A percentile compares a stretch with the other conserved stretches of the same genome.
Conservation (phyloP, 768 basidiomycete species). For the Jaapia argillacea region DNA sequence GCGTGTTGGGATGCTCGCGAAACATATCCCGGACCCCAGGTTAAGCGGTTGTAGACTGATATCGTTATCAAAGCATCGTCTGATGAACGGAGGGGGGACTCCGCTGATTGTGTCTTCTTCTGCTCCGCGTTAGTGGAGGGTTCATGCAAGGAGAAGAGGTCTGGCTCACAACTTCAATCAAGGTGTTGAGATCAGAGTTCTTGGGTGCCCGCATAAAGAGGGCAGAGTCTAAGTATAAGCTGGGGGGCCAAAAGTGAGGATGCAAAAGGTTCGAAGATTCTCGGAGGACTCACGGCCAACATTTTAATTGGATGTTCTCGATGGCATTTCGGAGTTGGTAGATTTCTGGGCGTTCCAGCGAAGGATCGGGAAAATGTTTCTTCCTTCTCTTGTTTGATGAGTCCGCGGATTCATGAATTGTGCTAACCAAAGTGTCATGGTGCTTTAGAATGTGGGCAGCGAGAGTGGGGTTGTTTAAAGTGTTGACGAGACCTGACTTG, state of each 20-base stretch:
- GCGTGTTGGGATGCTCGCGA: slow-evolving; percentile 60
- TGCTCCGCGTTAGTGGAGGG: not conserved
- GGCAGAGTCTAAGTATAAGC: slow-evolving; percentile 41
- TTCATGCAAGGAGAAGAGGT: not conserved
- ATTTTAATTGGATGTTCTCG: slow-evolving; percentile 39
- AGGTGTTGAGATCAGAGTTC: slow-evolving; percentile 56
- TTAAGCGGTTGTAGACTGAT: slow-evolving; percentile 48
- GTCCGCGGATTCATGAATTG: slow-evolving; percentile 25
- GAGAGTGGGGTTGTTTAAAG: slow-evolving; percentile 45
- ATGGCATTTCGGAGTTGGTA: slow-evolving; percentile 37
- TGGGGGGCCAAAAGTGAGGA: slow-evolving; percentile 15
- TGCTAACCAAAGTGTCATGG: slow-evolving; percentile 37
- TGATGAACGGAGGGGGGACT: not conserved
- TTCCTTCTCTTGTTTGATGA: slow-evolving; percentile 25
- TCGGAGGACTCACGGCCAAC: slow-evolving; percentile 46
- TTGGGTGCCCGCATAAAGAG: slow-evolving; percentile 56
- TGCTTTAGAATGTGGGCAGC: slow-evolving; percentile 44
- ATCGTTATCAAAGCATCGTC: slow-evolving; percentile 43
- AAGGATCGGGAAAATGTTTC: slow-evolving; percentile 24
- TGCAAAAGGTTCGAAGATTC: not conserved
- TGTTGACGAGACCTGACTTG: slow-evolving; percentile 28
- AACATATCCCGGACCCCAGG: slow-evolving; percentile 52
- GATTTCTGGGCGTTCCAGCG: slow-evolving; percentile 36
- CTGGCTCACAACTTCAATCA: slow-evolving; percentile 29
- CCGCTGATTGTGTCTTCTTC: not conserved